phyloP scores from a whole-genome alignment of 768 basidiomycete genomes.

The Tephrocybe sp. region DNA sequence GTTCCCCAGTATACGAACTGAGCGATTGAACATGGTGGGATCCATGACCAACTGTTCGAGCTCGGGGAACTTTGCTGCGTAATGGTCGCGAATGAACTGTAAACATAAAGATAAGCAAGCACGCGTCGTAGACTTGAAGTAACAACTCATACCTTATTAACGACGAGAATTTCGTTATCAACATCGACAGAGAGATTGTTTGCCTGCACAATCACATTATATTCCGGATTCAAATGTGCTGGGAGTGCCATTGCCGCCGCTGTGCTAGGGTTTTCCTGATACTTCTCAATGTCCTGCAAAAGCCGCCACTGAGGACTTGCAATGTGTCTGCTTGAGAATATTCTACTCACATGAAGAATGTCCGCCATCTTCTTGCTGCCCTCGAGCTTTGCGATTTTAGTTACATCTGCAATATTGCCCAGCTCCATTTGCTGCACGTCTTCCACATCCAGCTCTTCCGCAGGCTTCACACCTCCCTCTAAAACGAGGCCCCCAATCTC shows the following conservation, averaged over 20 bases:
- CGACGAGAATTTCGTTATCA: slow-evolving; percentile 95
- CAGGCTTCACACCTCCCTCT: slow-evolving; percentile 87
- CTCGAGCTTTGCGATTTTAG: slow-evolving; percentile 85
- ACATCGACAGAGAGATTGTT: slow-evolving; percentile 98
- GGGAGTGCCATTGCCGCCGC: slow-evolving; percentile 76
- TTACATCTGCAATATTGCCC: slow-evolving; percentile 79
- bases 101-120: background rate
- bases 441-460: slow-evolving; percentile 94
- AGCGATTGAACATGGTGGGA: slow-evolving; percentile 88
- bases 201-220: slow-evolving; percentile 93
- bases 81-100: slow-evolving; percentile 97
- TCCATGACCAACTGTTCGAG: slow-evolving; percentile 94
- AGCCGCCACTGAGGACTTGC: background rate
- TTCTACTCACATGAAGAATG: slow-evolving; percentile 63
- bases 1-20: slow-evolving; percentile 88
- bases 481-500: slow-evolving; percentile 63
- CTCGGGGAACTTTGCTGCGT: slow-evolving; percentile 92
- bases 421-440: slow-evolving; percentile 96
- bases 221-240: slow-evolving; percentile 91
- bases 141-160: slow-evolving; percentile 74
- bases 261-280: slow-evolving; percentile 75
- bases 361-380: slow-evolving; percentile 88
- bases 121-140: background rate
- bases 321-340: background rate
- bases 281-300: slow-evolving; percentile 87